Base-by-base conservation (phyloP, 805 yeast species). In the Wickerhamiella musiphila region DNA sequence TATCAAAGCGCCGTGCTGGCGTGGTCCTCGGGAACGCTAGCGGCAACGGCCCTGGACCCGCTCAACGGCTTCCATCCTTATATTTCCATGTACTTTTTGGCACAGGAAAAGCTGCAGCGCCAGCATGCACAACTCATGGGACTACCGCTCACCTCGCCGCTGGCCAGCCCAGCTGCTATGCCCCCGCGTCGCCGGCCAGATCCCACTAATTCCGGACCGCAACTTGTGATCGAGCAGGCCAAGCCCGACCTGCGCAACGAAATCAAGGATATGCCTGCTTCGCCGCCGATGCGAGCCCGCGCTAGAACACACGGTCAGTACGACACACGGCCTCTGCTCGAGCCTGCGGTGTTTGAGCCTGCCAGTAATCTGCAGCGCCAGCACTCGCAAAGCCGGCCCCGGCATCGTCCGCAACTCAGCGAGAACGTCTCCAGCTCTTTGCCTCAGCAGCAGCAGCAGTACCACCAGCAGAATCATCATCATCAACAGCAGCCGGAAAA, bases 11-110 rank as follows among this genome's bases (percentile, higher is more conserved):
- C 81, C 19, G 60, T 65, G 18, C 66, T 60, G 17, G 66, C 67
- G 36, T 79, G 92, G 92, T 18, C 31, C 19, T 14, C 34, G 40
- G 17, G 14, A 26, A 11, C 28, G 28, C 20, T 15, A 5, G 24
- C 29, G 7, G 15, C 13, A 23, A 28, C 28, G 17, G 48, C 63
- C 13, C 66, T 70, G 2, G 90, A 82, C 53, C 95, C 96, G 11
- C 78, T 93, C 1, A 63, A 67, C 33, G 86, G 84, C 1, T 84
- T 68, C 52, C 93, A 84, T 54, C 96, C 98, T 0, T 61, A 84
- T 40, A 57, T 86, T 9, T 81, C 94, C 5, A 75, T 86, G 23
- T 90, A 90, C 51, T 76, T 70, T 48, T 63, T 90, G 41, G 93
- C 83, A 12, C 74, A 70, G 33, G 98, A 90, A 56, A 78, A 81